A percentile compares a stretch with the other conserved stretches of the same genome.
phyloP scores from a whole-genome alignment of 164 flowering plant genomes.

The Piper longum region DNA sequence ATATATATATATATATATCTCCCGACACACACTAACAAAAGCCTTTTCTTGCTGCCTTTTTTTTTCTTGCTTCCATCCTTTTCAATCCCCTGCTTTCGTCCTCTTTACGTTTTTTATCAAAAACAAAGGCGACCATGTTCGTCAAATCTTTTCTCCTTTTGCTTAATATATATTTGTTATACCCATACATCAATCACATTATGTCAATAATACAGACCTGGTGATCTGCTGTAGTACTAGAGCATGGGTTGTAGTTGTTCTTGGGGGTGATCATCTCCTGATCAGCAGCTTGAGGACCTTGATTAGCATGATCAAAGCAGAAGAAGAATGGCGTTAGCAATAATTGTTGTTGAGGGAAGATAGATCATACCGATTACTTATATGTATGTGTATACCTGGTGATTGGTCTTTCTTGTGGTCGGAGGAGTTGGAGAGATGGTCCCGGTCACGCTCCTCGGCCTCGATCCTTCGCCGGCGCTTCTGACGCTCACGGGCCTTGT shows the following conservation, averaged over 20 bases:
- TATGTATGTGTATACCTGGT: conserved; percentile 18
- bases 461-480: conserved; percentile 57
- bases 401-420: conserved; percentile 26
- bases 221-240: too few relatives aligned
- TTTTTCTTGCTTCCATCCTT: conserved; percentile 6
- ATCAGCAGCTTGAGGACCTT: too few relatives aligned
- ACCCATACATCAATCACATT: too few relatives aligned
- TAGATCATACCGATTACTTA: not conserved
- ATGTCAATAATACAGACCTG: too few relatives aligned
- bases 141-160: not conserved
- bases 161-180: not conserved
- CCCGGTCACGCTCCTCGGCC: conserved; percentile 10
- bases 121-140: not conserved
- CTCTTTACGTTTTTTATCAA: not conserved
- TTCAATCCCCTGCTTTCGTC: conserved; percentile 1
- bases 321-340: not conserved
- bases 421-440: conserved; percentile 8
- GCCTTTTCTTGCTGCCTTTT: conserved; percentile 16
- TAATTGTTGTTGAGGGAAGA: not conserved
- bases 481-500: conserved; percentile 83
- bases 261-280: too few relatives aligned
- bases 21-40: conserved; percentile 26
- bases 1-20: conserved; percentile 15
- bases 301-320: too few relatives aligned
- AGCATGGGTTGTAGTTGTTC: too few relatives aligned